Conservation (phyloP, 805 yeast genomes). For the Danielia reshetovae region DNA sequence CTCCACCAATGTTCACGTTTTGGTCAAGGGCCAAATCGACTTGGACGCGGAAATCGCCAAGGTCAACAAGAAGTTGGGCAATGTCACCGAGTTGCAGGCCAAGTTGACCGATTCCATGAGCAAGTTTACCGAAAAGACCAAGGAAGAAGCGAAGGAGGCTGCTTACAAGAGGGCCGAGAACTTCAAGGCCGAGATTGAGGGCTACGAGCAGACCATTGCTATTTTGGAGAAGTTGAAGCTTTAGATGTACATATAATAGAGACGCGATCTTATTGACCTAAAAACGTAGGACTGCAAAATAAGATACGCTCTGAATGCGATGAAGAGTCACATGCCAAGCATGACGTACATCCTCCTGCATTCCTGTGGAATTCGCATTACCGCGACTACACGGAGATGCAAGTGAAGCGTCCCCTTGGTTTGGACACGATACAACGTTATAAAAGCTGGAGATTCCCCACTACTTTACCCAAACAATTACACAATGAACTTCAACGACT, state of each 20-base stretch:
- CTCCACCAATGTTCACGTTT: slow-evolving; percentile 77
- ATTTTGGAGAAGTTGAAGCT: slow-evolving; percentile 77
- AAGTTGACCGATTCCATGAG: slow-evolving; percentile 69
- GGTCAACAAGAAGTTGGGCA: slow-evolving; percentile 71
- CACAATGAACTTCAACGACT: slow-evolving; percentile 29
- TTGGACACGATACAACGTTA: too few relatives aligned
- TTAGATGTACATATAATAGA: slow-evolving; percentile 15
- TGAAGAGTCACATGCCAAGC: too few relatives aligned
- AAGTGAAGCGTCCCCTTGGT: too few relatives aligned
- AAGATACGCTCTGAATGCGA: too few relatives aligned
- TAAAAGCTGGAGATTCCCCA: too few relatives aligned
- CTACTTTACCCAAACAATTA: neutral
- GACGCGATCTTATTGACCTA: too few relatives aligned
- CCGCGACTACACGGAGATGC: too few relatives aligned
- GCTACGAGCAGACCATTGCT: slow-evolving; percentile 79
- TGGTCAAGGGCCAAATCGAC: slow-evolving; percentile 93
- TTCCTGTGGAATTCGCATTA: too few relatives aligned
- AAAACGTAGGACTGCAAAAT: too few relatives aligned
- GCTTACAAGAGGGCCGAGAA: slow-evolving; percentile 67
- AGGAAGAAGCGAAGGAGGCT: slow-evolving; percentile 72
- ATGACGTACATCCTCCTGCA: too few relatives aligned
- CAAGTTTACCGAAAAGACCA: slow-evolving; percentile 86
- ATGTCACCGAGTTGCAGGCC: slow-evolving; percentile 55
- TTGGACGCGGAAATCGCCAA: slow-evolving; percentile 86
- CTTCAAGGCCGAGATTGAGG: slow-evolving; percentile 81